phyloP scores from a whole-genome alignment of 768 basidiomycete genomes.

The Hericium coralloides region DNA sequence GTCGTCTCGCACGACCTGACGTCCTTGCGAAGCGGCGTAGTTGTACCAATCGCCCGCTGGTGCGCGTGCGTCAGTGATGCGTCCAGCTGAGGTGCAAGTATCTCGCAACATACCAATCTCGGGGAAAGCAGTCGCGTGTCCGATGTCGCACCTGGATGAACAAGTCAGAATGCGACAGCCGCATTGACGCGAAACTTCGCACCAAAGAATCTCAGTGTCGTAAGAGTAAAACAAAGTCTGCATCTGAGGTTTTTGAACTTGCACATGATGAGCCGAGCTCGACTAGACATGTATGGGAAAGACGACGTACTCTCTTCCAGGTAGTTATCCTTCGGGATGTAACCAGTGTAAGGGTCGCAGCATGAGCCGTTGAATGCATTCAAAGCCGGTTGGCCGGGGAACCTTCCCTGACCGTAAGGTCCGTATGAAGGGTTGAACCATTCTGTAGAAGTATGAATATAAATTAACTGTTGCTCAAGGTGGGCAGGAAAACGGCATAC shows the following conservation, averaged over 20 bases:
- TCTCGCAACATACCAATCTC: conserved; percentile 3
- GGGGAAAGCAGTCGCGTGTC: conserved; percentile 15
- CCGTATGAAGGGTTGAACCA: conserved; percentile 48
- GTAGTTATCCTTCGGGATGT: conserved; percentile 40
- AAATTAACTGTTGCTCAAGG: background rate
- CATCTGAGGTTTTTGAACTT: conserved; percentile 43
- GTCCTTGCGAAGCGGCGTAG: conserved; percentile 9
- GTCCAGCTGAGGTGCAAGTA: background rate
- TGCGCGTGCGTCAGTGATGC: background rate
- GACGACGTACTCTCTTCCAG: conserved; percentile 37
- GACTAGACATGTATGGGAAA: conserved; percentile 20
- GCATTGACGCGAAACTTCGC: background rate
- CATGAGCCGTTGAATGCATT: conserved; percentile 26
- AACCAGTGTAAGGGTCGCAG: conserved; percentile 47
- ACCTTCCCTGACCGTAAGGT: conserved; percentile 38
- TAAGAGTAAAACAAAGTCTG: conserved; percentile 16
- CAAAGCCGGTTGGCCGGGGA: conserved; percentile 46
- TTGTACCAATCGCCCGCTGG: conserved; percentile 11
- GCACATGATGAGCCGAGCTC: conserved; percentile 28
- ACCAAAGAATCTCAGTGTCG: conserved; percentile 13
- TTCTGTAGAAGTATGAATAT: conserved; percentile 9
- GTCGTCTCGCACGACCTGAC: conserved; percentile 13
- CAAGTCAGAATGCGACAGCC: conserved; percentile 29
- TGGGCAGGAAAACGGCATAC: background rate
- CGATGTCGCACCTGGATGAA: conserved; percentile 34